phyloP scores from a whole-genome alignment of 495 filamentous ascomycete species.

The Penicillium flavigenum region DNA sequence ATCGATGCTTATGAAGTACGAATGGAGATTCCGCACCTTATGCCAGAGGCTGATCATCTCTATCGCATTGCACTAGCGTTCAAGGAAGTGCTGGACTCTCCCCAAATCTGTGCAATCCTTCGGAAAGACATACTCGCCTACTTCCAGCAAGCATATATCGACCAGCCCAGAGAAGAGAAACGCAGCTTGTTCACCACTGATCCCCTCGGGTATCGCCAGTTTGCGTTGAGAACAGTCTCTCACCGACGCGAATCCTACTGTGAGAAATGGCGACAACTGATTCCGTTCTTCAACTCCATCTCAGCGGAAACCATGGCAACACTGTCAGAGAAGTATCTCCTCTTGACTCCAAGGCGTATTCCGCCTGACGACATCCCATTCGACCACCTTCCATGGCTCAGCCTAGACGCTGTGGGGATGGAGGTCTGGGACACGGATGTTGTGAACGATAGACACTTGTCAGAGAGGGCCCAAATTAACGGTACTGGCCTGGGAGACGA shows the following conservation, averaged over 20 bases:
- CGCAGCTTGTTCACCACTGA: constrained; percentile 23
- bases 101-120: constrained; percentile 25
- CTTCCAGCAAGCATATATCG: constrained; percentile 32
- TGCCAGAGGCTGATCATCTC: constrained; percentile 37
- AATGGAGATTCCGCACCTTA: constrained; percentile 15
- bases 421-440: constrained; percentile 22
- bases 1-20: constrained; percentile 19
- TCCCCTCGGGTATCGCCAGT: constrained; percentile 34
- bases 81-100: constrained; percentile 36
- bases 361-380: constrained; percentile 18
- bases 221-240: constrained; percentile 21
- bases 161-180: constrained; percentile 16
- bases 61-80: constrained; percentile 34
- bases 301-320: constrained; percentile 27
- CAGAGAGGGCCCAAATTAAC: constrained; percentile 34
- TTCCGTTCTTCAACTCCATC: constrained; percentile 29
- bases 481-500: constrained; percentile 36
- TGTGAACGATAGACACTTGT: constrained; percentile 33
- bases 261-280: constrained; percentile 33
- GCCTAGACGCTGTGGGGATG: constrained; percentile 11
- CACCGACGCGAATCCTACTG: constrained; percentile 25
- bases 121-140: constrained; percentile 25
- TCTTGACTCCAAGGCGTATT: constrained; percentile 19
- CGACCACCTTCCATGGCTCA: constrained; percentile 29
- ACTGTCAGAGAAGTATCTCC: constrained; percentile 40